These are phyloP conservation scores for Globisporangium irregulare DNA, from an alignment of 352 stramenopile species.

Conservation along the genomic window DNA sequence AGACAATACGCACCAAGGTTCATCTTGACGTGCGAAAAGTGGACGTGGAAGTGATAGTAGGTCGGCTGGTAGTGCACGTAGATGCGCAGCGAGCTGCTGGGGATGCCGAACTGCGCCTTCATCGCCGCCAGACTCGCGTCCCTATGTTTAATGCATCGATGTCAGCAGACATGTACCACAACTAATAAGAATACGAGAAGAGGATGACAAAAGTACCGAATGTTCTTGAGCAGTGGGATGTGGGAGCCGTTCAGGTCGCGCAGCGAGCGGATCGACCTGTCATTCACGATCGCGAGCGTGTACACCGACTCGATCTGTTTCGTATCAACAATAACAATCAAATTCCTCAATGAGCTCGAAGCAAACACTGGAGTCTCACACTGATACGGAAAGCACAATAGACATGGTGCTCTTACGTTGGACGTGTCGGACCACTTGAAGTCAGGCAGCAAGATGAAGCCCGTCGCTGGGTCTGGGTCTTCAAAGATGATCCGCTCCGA, in stretches of 20 bases:
- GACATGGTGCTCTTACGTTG: conserved; percentile 37
- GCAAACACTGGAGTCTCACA: neutral
- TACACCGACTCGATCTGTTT: conserved; percentile 75
- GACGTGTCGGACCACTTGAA: conserved; percentile 80
- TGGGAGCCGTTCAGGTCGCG: conserved; percentile 69
- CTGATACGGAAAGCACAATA: too few species aligned
- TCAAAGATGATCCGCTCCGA: conserved; percentile 80
- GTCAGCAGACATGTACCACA: neutral
- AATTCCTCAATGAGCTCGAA: neutral
- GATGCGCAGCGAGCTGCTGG: conserved; percentile 56
- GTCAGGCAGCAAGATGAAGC: conserved; percentile 80
- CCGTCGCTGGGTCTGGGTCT: conserved; percentile 52
- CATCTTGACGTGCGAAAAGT: conserved; percentile 87
- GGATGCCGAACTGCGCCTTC: conserved; percentile 52
- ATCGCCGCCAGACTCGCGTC: conserved; percentile 57
- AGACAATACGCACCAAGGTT: conserved; percentile 41
- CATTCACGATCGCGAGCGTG: conserved; percentile 77
- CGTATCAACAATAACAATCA: neutral
- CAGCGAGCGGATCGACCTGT: conserved; percentile 68
- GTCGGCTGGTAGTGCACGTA: conserved; percentile 89
- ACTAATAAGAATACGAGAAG: neutral
- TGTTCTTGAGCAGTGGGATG: conserved; percentile 64
- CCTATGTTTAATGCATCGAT: conserved; percentile 20
- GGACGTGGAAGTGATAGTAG: conserved; percentile 88
- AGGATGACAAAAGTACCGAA: conserved; percentile 39